Conservation (phyloP, 179 eudicot genomes). For the Beta macrorhiza region DNA sequence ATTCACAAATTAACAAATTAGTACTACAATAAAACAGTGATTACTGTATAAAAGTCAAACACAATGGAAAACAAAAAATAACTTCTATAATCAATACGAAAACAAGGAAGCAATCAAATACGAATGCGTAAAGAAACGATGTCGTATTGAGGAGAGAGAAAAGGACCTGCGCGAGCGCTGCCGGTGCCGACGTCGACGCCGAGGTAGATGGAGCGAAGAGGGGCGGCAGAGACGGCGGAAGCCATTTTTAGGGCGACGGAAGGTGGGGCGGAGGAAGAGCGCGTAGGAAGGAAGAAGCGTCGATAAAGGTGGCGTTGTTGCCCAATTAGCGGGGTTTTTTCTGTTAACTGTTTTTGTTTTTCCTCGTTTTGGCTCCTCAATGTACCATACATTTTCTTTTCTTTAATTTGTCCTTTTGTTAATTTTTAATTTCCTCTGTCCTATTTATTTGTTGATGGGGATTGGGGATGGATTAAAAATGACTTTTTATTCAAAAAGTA, state of each 20-base stretch:
- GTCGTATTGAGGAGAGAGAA: conserved; percentile 13
- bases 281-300: conserved; percentile 5
- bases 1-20: not conserved
- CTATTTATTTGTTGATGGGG: not conserved
- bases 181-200: conserved; percentile 99
- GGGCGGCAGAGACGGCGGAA: conserved; percentile 20
- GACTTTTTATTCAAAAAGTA: too few relatives aligned
- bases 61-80: not conserved
- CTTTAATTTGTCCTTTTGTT: not conserved
- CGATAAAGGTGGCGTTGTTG: conserved; percentile 1
- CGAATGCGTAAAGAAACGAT: not conserved
- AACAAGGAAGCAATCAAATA: not conserved
- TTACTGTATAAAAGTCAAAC: not conserved
- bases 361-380: not conserved
- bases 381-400: not conserved
- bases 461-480: too few relatives aligned
- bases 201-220: conserved; percentile 59
- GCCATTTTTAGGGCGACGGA: conserved; percentile 28
- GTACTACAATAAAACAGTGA: not conserved
- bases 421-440: not conserved
- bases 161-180: conserved; percentile 94
- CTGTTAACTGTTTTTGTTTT: not conserved
- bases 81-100: not conserved
- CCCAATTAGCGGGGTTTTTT: conserved; percentile 17
- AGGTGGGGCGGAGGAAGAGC: conserved; percentile 10